Conservation (phyloP, 129 eudicot genomes). For the Flaveria robusta region DNA sequence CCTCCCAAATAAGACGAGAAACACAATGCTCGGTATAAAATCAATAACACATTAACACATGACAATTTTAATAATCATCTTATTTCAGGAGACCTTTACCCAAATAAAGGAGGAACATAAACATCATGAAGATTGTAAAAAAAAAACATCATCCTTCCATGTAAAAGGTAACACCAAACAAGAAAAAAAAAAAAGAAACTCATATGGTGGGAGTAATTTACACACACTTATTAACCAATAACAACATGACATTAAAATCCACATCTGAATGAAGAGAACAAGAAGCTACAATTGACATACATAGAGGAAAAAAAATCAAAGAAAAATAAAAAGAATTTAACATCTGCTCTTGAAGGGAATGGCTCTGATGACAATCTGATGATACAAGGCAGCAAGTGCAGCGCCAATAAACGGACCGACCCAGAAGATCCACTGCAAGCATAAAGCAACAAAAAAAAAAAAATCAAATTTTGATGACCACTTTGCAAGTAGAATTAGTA, state of each 20-base stretch:
- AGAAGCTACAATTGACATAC: conserved; percentile 13
- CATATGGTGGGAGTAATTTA: conserved; percentile 20
- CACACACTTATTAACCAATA: conserved; percentile 2
- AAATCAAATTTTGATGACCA: neutral
- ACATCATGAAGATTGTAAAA: no score
- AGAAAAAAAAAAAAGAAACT: neutral
- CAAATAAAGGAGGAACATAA: no score
- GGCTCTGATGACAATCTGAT: conserved; percentile 60
- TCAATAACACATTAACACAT: no score
- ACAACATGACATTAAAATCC: conserved; percentile 13
- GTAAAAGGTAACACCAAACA: no score
- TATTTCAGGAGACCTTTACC: no score
- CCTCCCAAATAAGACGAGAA: no score
- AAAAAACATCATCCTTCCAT: no score
- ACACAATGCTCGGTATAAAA: no score
- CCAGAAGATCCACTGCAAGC: conserved; percentile 68
- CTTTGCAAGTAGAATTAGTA: neutral
- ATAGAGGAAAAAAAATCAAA: conserved; percentile 14
- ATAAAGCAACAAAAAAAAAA: neutral
- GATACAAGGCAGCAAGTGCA: conserved; percentile 68
- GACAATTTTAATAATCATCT: no score
- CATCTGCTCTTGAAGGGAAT: conserved; percentile 60
- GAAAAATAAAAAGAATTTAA: conserved; percentile 25
- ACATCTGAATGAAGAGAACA: conserved; percentile 18
- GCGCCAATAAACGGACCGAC: conserved; percentile 71